Evolutionary conservation across 2,329 filamentous ascomycete species (phyloP), one percentile per base, ranked within the genome.

Genomic region (Cytospora chrysosperma): DNA sequence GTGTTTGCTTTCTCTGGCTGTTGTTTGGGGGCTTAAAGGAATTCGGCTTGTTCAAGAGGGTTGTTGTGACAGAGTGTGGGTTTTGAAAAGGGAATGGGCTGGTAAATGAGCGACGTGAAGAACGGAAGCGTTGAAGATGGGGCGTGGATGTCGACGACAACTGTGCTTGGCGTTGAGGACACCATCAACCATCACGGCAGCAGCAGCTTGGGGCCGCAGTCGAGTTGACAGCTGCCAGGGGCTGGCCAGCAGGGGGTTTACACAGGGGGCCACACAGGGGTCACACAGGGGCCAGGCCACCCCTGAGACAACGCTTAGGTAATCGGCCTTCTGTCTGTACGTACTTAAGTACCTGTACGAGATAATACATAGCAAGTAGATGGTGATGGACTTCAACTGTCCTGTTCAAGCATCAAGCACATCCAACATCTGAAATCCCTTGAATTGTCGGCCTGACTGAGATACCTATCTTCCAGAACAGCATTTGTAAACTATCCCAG

Each of bases 91-190:
- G 21, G 5, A 47, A 61, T n/a, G 34, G 54, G 21, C 51, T 27
- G 34, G 27, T 49, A 8, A 65, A 65, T 37, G 64, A 65, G 64
- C 47, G 64, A 65, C 64, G 61, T 28, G 61, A 65, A 65, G 40
- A 34, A 40, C 17, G 54, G 28, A 37, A 32, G 6, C 15, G 26
- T 10, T 43, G 15, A n/a, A 27, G 30, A 47, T 50, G 51, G 28
- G 49, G 28, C 28, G 27, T 47, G 15, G 40, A 24, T 27, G 27
- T 43, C n/a, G 53, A 32, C 24, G 63, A 27, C 49, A 40, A 28
- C 47, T 49, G 51, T 37, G 34, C 57, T 53, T 27, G 56, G 24
- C 30, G 40, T 43, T 55, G 40, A 61, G 59, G 59, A 61, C 59
- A 61, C 59, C 50, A 61, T 61, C 58, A 40, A 61, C 55, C 58